phyloP scores from a whole-genome alignment of 306 rosid genomes.

The Aeschynomene evenia region DNA sequence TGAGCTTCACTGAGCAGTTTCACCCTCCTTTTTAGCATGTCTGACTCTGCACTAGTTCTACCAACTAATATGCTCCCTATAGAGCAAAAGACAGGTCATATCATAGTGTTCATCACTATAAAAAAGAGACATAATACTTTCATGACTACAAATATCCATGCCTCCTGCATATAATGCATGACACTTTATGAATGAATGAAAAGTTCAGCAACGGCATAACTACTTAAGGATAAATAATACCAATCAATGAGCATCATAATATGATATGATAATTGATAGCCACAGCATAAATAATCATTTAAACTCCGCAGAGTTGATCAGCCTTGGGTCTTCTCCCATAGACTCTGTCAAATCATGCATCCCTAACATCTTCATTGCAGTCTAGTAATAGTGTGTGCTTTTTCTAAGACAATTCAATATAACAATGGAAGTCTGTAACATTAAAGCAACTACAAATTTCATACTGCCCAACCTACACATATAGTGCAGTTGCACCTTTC shows the following conservation, averaged over 20 bases:
- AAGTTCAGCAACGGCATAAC: slow-evolving; percentile 1
- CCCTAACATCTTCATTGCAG: too few relatives aligned
- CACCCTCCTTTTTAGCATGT: slow-evolving; percentile 57
- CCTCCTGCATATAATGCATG: neutral
- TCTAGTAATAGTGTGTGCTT: too few relatives aligned
- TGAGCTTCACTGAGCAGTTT: slow-evolving; percentile 62
- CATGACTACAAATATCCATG: slow-evolving; percentile 1
- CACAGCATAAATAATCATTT: neutral
- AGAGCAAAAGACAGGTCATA: slow-evolving; percentile 21
- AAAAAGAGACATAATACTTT: neutral
- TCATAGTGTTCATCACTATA: neutral
- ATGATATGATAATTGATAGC: too few relatives aligned
- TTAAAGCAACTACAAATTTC: neutral
- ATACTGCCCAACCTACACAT: neutral
- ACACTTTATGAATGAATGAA: slow-evolving; percentile 6
- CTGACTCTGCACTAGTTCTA: slow-evolving; percentile 56
- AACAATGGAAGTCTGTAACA: neutral
- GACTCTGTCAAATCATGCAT: too few relatives aligned
- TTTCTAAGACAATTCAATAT: neutral
- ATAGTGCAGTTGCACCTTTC: neutral
- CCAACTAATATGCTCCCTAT: slow-evolving; percentile 82
- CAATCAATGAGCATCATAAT: neutral
- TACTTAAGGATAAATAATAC: neutral
- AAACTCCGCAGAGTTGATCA: too few relatives aligned
- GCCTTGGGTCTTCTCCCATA: too few relatives aligned